phyloP scores from a whole-genome alignment of 306 rosid genomes.

The Arachis stenosperma region DNA sequence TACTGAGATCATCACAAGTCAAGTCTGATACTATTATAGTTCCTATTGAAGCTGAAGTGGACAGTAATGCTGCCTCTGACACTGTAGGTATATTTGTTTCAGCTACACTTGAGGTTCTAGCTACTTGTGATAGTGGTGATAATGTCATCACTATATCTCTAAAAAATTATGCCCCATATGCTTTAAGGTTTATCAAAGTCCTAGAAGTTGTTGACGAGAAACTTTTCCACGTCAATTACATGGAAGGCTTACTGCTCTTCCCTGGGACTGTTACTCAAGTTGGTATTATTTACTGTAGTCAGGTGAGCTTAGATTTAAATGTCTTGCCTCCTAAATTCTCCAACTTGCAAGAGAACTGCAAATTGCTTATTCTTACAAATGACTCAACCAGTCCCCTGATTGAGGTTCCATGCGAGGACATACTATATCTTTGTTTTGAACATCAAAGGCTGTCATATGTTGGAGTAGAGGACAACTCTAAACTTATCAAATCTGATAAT shows the following conservation, averaged over 20 bases:
- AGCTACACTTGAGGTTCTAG: constrained; percentile 66
- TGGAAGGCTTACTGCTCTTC: constrained; percentile 78
- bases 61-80: constrained; percentile 41
- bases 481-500: constrained; percentile 45
- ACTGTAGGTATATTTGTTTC: constrained; percentile 50
- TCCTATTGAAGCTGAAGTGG: constrained; percentile 80
- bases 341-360: constrained; percentile 55
- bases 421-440: constrained; percentile 60
- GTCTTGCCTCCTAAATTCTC: constrained; percentile 46
- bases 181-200: constrained; percentile 61
- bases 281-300: constrained; percentile 68
- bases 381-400: constrained; percentile 69
- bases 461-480: constrained; percentile 50
- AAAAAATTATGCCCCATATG: constrained; percentile 60
- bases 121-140: constrained; percentile 52
- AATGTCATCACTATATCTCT: constrained; percentile 58
- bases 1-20: constrained; percentile 71
- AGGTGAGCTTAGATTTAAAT: constrained; percentile 40
- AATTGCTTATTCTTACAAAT: constrained; percentile 68
- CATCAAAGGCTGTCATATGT: constrained; percentile 51
- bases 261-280: constrained; percentile 79
- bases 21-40: constrained; percentile 69
- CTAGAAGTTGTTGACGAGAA: constrained; percentile 56
- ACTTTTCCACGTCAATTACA: constrained; percentile 61
- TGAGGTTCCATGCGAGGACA: constrained; percentile 76